phyloP scores from a whole-genome alignment of 441 rosid genomes.

The Brassica balearica region DNA sequence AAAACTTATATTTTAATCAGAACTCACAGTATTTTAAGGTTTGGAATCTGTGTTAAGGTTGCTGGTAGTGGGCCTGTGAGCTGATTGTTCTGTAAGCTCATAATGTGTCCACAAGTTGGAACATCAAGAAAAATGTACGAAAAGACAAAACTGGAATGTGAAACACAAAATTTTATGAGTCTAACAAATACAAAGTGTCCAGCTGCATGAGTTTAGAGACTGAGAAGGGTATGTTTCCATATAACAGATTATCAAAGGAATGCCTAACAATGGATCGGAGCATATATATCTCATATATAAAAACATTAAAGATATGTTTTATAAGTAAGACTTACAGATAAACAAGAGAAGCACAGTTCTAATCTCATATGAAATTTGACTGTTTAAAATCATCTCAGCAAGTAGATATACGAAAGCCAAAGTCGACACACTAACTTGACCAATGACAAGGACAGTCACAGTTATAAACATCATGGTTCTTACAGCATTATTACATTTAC shows the following conservation, averaged over 20 bases:
- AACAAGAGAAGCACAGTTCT: conserved; percentile 71
- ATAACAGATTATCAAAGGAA: conserved; percentile 61
- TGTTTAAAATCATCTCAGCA: conserved; percentile 32
- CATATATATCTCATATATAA: background rate
- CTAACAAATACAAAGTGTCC: conserved; percentile 60
- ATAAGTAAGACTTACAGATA: conserved; percentile 52
- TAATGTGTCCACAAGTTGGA: conserved; percentile 32
- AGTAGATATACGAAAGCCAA: background rate
- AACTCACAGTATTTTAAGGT: conserved; percentile 78
- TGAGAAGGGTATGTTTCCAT: conserved; percentile 83
- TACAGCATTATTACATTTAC: too few species aligned
- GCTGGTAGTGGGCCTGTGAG: conserved; percentile 88
- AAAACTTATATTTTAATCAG: background rate
- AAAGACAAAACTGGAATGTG: background rate
- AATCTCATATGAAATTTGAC: conserved; percentile 87
- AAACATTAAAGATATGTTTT: background rate
- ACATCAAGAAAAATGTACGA: background rate
- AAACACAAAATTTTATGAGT: background rate
- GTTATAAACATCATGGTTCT: background rate
- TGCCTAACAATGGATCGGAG: conserved; percentile 51
- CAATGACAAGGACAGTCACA: background rate
- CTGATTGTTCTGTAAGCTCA: conserved; percentile 79
- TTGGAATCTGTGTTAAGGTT: conserved; percentile 83
- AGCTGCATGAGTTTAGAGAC: conserved; percentile 78
- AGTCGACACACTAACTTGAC: background rate